Conservation (phyloP, 2,329 filamentous ascomycete species). For the Lizonia empirigonia region DNA sequence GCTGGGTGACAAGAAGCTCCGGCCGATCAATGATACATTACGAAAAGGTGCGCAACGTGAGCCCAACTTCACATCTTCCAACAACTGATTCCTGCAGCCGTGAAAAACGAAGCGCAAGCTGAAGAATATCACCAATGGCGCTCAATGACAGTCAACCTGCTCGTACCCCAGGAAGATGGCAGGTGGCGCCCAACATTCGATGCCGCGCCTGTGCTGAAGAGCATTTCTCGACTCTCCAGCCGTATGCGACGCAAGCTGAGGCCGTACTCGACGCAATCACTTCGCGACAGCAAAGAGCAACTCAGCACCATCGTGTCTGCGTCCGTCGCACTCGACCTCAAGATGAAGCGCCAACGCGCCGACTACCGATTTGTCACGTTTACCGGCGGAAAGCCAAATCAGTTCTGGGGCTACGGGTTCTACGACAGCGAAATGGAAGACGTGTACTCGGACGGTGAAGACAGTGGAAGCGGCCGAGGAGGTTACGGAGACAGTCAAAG, state of each 20-base stretch:
- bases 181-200: slow-evolving; percentile 47
- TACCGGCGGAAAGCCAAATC: slow-evolving; percentile 38
- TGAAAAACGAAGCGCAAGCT: slow-evolving; percentile 45
- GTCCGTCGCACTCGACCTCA: slow-evolving; percentile 45
- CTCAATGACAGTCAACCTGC: slow-evolving; percentile 43
- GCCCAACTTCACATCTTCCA: not conserved
- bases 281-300: slow-evolving; percentile 40
- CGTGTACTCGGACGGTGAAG: slow-evolving; percentile 38
- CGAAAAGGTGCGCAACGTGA: slow-evolving; percentile 40
- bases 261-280: slow-evolving; percentile 39
- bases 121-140: slow-evolving; percentile 47
- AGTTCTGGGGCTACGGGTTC: slow-evolving; percentile 45
- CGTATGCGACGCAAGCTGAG: slow-evolving; percentile 39
- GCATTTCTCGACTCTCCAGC: slow-evolving; percentile 40
- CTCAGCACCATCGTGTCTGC: slow-evolving; percentile 44
- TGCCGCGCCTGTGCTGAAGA: slow-evolving; percentile 41
- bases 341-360: slow-evolving; percentile 45
- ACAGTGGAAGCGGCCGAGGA: slow-evolving; percentile 11
- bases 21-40: slow-evolving; percentile 45
- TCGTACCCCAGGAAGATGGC: slow-evolving; percentile 46
- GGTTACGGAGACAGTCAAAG: slow-evolving; percentile 19
- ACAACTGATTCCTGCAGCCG: slow-evolving; percentile 32
- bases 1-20: slow-evolving; percentile 45
- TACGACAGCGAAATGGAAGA: slow-evolving; percentile 49
- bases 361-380: slow-evolving; percentile 48